These are phyloP conservation scores for Lasiodiplodia hormozganensis DNA, from an alignment of 2,329 filamentous ascomycete species.

Conservation along the genomic window DNA sequence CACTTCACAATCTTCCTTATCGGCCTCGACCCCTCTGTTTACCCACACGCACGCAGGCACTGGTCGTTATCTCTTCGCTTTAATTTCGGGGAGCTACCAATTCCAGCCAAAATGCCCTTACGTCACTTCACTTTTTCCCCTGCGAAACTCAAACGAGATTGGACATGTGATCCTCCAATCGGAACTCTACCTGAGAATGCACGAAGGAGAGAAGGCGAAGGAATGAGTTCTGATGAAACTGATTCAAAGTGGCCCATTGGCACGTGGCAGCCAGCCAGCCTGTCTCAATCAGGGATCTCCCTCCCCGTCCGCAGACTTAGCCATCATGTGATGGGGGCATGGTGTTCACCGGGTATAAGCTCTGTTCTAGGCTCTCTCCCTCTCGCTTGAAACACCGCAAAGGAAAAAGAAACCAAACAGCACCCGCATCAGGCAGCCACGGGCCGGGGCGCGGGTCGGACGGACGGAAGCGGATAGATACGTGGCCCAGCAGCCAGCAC, in stretches of 20 bases:
- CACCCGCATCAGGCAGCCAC: background rate
- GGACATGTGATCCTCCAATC: background rate
- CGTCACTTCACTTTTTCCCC: background rate
- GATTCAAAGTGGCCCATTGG: background rate
- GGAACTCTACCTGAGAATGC: background rate
- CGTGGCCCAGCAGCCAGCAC: background rate
- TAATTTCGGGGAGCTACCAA: background rate
- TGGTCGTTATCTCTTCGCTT: background rate
- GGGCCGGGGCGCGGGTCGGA: background rate
- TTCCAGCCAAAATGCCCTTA: background rate
- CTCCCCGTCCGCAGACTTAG: too few species aligned
- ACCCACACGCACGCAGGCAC: background rate
- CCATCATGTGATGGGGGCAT: background rate
- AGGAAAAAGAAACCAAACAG: background rate
- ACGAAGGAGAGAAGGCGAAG: background rate
- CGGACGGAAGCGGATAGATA: background rate
- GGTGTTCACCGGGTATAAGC: background rate
- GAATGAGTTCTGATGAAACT: background rate
- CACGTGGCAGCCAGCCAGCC: background rate
- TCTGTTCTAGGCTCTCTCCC: background rate
- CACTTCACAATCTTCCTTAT: background rate
- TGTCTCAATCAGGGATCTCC: background rate
- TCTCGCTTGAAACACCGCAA: background rate
- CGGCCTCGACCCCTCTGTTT: background rate
- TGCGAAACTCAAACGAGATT: background rate